Conservation (phyloP, 2,329 filamentous ascomycete genomes). For the Pseudogymnoascus sp. region DNA sequence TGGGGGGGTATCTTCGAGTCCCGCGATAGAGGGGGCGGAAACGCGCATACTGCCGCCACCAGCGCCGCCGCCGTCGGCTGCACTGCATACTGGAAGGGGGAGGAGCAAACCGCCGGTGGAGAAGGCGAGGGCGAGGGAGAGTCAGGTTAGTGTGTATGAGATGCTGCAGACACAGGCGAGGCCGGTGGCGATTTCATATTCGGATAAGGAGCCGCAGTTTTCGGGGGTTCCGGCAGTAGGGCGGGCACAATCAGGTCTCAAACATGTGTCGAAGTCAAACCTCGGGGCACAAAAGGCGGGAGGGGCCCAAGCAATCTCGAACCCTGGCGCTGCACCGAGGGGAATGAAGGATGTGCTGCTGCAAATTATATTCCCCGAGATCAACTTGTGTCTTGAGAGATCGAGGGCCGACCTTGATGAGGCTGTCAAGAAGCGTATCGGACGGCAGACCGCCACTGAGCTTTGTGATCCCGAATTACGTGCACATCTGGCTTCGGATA, state of each 20-base stretch:
- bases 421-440: not conserved
- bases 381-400: not conserved
- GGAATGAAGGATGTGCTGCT: not conserved
- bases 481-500: not conserved
- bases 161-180: not conserved
- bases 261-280: not conserved
- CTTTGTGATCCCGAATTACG: not conserved
- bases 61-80: not conserved
- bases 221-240: not conserved
- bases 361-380: not conserved
- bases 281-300: not conserved
- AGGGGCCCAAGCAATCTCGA: not conserved
- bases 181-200: not conserved
- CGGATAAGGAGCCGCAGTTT: not conserved
- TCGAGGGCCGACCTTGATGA: not conserved
- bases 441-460: not conserved
- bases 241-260: too few species aligned
- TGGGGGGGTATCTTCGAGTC: not conserved
- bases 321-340: not conserved
- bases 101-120: too few species aligned
- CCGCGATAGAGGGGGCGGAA: not conserved
- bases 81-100: not conserved
- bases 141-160: not conserved
- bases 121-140: not conserved
- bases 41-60: slow-evolving; percentile 16